Evolutionary conservation across 2,329 filamentous ascomycete species (phyloP), one percentile per base, ranked within the genome.

Genomic region (Aspergillus sclerotialis): DNA sequence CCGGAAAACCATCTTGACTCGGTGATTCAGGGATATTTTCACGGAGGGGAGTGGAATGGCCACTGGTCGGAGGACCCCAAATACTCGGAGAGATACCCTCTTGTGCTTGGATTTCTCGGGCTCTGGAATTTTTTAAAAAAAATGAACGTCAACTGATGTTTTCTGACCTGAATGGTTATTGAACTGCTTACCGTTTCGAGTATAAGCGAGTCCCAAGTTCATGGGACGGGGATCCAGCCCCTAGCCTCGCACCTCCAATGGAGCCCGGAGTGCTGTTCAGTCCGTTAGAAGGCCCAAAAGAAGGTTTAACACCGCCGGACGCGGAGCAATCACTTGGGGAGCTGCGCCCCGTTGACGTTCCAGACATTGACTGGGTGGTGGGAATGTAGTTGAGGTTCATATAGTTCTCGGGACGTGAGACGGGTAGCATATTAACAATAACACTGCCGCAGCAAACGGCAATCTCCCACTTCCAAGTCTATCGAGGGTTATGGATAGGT

Each of bases 1-100:
- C 89, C 38, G 92, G 89, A 52, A 96, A 96, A 48, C 85, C 90
- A 67, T 95, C 90, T 48, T 73, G 76, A 46, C 84, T 92, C 19
- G 92, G 92, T 23, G 90, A 95, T 66, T 98, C 92, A 44, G 90
- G 89, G 42, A 98, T 96, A 46, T 90, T 95, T 68, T 96, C 92
- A 55, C 92, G 86, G 33, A 98, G 76, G 49, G 92, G 92, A 27
- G 90, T 95, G 13, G 90, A 95, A 63, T 94, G 90, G 46, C 90
- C 92, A 60, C 90, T 95, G 36, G 90, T 94, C 31, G 92, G 90
- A 46, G 92, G 90, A 8, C 92, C 88, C 92, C 92, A 96, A 28
- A 83, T 82, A 55, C 81, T 61, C 76, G 73, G 55, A 72, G 81
- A 58, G 70, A 94, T 73, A 33, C 89, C 89, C 74, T 96, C 90